Conservation (phyloP, 305 asterid species). For the Fraxinus xanthoxyloides region DNA sequence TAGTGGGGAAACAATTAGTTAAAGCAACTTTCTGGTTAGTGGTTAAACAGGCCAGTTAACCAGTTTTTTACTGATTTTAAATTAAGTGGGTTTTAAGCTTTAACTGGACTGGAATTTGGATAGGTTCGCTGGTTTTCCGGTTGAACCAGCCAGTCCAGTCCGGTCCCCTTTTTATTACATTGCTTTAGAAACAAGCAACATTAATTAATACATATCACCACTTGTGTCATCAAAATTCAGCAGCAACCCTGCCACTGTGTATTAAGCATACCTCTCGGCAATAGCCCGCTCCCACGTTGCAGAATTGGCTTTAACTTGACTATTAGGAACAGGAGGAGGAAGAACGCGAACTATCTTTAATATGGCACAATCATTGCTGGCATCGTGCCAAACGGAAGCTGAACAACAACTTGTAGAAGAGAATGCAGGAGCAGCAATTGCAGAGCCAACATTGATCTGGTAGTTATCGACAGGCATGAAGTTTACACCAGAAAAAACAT, state of each 20-base stretch:
- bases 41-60: background rate
- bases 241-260: slow-evolving; percentile 14
- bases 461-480: slow-evolving; percentile 72
- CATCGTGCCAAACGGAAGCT: slow-evolving; percentile 98
- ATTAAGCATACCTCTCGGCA: slow-evolving; percentile 81
- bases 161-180: background rate
- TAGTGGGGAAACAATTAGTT: background rate
- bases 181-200: background rate
- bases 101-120: background rate
- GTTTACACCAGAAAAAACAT: slow-evolving; percentile 81
- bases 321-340: slow-evolving; percentile 77
- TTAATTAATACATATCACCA: slow-evolving; percentile 14
- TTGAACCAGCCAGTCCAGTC: background rate
- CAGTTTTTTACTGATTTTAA: background rate
- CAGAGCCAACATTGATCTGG: slow-evolving; percentile 85
- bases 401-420: slow-evolving; percentile 99
- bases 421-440: slow-evolving; percentile 94
- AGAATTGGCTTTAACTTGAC: slow-evolving; percentile 79
- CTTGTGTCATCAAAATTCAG: slow-evolving; percentile 14
- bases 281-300: slow-evolving; percentile 97
- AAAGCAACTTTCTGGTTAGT: background rate
- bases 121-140: background rate
- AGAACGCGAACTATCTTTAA: slow-evolving; percentile 89
- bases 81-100: background rate
- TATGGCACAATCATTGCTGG: slow-evolving; percentile 73